Conservation (phyloP, 2,329 filamentous ascomycete species). For the Colletotrichum tropicale region DNA sequence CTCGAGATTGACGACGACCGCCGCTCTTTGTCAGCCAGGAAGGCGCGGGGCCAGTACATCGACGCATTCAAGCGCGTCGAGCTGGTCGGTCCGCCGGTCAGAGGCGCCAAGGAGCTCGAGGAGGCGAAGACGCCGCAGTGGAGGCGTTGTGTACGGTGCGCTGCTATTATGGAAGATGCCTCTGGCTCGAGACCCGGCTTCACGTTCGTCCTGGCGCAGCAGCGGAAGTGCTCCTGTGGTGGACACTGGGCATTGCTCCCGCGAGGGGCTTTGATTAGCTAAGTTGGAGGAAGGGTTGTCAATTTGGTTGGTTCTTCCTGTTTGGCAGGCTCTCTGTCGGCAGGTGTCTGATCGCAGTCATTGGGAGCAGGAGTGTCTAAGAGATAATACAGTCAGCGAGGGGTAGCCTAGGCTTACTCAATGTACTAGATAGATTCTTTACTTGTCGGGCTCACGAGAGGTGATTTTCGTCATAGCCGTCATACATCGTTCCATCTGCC, state of each 20-base stretch:
- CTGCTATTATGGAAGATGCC: slow-evolving; percentile 69
- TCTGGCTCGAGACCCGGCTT: slow-evolving; percentile 51
- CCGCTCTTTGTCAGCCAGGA: slow-evolving; percentile 46
- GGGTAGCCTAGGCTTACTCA: background rate
- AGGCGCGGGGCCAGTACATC: slow-evolving; percentile 43
- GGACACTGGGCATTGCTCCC: slow-evolving; percentile 56
- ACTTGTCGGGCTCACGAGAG: background rate
- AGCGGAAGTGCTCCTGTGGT: slow-evolving; percentile 59
- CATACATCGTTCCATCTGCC: background rate
- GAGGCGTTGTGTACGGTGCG: slow-evolving; percentile 63
- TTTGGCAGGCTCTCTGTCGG: background rate
- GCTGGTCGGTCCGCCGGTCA: slow-evolving; percentile 34
- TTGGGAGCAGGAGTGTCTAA: background rate
- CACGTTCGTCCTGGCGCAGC: slow-evolving; percentile 58
- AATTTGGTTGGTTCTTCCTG: background rate
- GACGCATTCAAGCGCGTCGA: slow-evolving; percentile 66
- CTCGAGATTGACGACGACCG: slow-evolving; percentile 68
- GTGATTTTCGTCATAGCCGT: background rate
- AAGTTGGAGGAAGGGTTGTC: background rate
- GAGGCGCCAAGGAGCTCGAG: slow-evolving; percentile 40
- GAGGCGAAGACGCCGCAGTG: slow-evolving; percentile 38
- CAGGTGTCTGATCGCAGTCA: background rate
- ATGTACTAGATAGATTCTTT: background rate
- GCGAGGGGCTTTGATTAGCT: slow-evolving; percentile 22
- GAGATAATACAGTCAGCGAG: background rate